phyloP scores from a whole-genome alignment of 179 eudicot species.

The Vitellaria paradoxa region DNA sequence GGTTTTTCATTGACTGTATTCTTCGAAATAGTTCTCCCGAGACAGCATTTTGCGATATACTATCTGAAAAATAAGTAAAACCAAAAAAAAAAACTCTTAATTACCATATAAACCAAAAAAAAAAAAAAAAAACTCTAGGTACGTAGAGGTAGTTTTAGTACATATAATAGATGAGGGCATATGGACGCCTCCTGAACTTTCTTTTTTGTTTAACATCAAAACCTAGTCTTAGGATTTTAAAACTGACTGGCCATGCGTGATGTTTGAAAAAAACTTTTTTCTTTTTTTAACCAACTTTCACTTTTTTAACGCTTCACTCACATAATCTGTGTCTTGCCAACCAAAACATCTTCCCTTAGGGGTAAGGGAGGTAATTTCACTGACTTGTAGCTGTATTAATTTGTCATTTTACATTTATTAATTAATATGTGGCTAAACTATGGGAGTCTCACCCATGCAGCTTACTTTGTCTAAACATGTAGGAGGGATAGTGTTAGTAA shows the following conservation, averaged over 20 bases:
- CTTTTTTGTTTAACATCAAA: conserved; percentile 10
- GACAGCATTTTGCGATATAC: no score
- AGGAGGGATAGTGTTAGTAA: conserved; percentile 10
- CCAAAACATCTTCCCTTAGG: conserved; percentile 24
- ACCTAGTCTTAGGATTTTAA: conserved; percentile 34
- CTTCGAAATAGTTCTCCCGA: no score
- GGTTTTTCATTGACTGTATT: no score
- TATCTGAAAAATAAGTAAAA: no score
- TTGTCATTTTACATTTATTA: not conserved
- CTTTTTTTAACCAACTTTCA: conserved; percentile 14
- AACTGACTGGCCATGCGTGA: conserved; percentile 28
- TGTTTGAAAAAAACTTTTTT: not conserved
- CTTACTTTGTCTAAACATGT: not conserved
- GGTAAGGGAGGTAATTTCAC: conserved; percentile 19
- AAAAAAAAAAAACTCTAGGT: conserved; percentile 16
- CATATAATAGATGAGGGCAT: conserved; percentile 22
- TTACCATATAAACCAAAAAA: no score
- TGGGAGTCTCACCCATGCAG: conserved; percentile 31
- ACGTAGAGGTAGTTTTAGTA: conserved; percentile 12
- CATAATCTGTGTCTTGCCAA: conserved; percentile 17
- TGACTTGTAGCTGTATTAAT: not conserved
- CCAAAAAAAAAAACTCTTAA: no score
- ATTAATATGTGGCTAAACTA: conserved; percentile 26
- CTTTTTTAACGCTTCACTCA: not conserved
- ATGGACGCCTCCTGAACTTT: conserved; percentile 24